phyloP scores from a whole-genome alignment of 306 rosid genomes.

The Geum urbanum region DNA sequence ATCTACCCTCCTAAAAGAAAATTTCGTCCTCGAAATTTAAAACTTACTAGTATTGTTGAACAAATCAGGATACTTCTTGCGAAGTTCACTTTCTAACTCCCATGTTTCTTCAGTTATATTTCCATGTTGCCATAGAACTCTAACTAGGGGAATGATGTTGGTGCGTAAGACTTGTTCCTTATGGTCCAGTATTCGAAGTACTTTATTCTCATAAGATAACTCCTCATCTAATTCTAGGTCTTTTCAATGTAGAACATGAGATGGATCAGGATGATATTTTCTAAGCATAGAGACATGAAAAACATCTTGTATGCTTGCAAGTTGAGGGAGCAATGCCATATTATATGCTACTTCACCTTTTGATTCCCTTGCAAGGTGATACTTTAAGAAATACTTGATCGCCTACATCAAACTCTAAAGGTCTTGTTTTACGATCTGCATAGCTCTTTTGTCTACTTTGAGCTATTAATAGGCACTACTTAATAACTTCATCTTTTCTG shows the following conservation, averaged over 20 bases:
- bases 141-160: not conserved
- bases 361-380: not conserved
- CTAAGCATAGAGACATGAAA: no score
- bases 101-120: not conserved
- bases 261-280: no score
- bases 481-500: not conserved
- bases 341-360: not conserved
- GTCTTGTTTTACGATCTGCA: not conserved
- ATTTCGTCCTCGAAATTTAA: not conserved
- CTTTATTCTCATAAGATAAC: no score
- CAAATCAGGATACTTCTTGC: not conserved
- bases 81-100: not conserved
- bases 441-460: not conserved
- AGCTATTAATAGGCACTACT: no score
- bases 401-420: not conserved
- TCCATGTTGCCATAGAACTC: not conserved
- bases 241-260: no score
- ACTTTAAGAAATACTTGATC: not conserved
- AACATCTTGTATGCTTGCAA: not conserved
- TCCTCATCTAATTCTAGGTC: no score
- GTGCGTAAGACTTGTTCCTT: not conserved
- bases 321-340: not conserved
- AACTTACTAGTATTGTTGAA: not conserved
- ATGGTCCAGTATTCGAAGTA: not conserved
- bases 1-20: not conserved